Evolutionary conservation across 2,329 filamentous ascomycete species (phyloP).

Genomic region (Phoma sp.): DNA sequence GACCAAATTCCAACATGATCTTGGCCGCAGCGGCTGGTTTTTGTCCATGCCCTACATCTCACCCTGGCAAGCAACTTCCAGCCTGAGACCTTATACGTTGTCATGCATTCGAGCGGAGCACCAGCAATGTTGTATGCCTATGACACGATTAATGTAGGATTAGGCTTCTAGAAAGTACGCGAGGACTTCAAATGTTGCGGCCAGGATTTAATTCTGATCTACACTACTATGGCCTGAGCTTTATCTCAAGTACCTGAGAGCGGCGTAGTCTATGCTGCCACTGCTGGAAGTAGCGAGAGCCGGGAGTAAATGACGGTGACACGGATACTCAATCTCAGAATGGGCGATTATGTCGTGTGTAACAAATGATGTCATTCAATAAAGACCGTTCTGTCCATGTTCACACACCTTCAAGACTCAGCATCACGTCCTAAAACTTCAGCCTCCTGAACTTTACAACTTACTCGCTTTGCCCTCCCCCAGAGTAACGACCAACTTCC

Average conservation of each 20-base stretch:
- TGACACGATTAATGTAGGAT: no score
- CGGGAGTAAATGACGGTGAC: slow-evolving; percentile 35
- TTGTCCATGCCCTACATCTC: slow-evolving; percentile 60
- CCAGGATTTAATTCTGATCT: no score
- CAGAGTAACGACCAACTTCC: slow-evolving; percentile 80
- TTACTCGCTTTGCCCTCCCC: slow-evolving; percentile 39
- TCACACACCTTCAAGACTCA: no score
- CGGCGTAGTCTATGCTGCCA: slow-evolving; percentile 36
- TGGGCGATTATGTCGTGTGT: slow-evolving; percentile 28
- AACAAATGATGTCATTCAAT: no score
- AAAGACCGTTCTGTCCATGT: no score
- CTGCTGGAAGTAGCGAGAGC: slow-evolving; percentile 33
- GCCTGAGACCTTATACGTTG: slow-evolving; percentile 54
- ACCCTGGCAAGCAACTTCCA: slow-evolving; percentile 49
- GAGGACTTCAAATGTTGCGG: no score
- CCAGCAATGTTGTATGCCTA: slow-evolving; percentile 46
- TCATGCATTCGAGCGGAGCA: slow-evolving; percentile 38
- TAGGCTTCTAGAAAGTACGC: no score
- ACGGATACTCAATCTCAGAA: slow-evolving; percentile 32
- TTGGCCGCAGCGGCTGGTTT: no score
- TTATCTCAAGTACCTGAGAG: slow-evolving; percentile 30
- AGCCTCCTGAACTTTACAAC: slow-evolving; percentile 27
- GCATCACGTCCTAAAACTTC: no score
- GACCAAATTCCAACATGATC: not conserved
- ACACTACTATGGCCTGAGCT: slow-evolving; percentile 37